Evolutionary conservation across 1,139 yeast genomes (phyloP).

Genomic region (Pichia sp.): DNA sequence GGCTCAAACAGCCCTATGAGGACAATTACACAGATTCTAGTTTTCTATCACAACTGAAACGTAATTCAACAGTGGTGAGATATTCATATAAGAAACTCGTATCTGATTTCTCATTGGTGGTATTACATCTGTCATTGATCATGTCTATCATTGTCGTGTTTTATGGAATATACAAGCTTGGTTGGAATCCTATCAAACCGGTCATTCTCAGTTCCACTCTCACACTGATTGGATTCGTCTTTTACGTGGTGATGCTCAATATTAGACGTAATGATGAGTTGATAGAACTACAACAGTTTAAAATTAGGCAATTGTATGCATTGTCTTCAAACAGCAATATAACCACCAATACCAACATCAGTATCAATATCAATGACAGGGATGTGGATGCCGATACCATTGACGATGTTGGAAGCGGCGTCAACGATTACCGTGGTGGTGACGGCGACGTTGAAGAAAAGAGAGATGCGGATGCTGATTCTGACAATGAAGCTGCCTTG

Average conservation of each 20-base stretch:
- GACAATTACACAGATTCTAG: slow-evolving; percentile 85
- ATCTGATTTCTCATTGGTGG: slow-evolving; percentile 62
- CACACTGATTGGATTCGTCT: slow-evolving; percentile 29
- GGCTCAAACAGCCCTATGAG: slow-evolving; percentile 81
- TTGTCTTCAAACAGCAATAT: no score
- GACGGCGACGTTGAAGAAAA: no score
- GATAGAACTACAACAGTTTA: slow-evolving; percentile 22
- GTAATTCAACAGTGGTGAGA: slow-evolving; percentile 67
- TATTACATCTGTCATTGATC: slow-evolving; percentile 57
- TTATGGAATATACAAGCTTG: slow-evolving; percentile 42
- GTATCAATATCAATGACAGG: neutral
- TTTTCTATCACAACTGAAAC: slow-evolving; percentile 68
- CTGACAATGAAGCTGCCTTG: neutral
- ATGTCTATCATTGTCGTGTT: slow-evolving; percentile 57
- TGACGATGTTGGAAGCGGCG: neutral
- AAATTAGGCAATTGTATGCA: slow-evolving; percentile 20
- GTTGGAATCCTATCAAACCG: slow-evolving; percentile 40
- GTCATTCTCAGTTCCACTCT: slow-evolving; percentile 27
- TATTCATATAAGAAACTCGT: slow-evolving; percentile 59
- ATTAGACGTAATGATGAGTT: slow-evolving; percentile 23
- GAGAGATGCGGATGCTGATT: neutral
- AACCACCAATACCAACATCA: slow-evolving; percentile 8
- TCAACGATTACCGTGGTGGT: no score
- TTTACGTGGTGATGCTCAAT: slow-evolving; percentile 23
- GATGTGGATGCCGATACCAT: neutral